Evolutionary conservation across 768 basidiomycete species (phyloP).

Genomic region (Phallus indusiatus): DNA sequence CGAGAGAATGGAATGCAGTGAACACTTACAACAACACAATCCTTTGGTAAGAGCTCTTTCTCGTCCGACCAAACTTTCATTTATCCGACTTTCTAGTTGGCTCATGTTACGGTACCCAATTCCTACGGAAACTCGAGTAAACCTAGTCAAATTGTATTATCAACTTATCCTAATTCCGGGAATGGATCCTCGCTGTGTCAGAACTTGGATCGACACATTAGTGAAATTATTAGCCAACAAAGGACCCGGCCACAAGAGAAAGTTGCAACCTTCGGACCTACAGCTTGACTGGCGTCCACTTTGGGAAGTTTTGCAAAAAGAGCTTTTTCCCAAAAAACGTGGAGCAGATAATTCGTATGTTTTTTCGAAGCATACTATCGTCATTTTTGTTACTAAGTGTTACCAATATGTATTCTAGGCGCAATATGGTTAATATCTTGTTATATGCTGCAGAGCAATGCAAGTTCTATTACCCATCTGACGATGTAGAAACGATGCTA

Average conservation of each 20-base stretch:
- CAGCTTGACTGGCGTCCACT: slow-evolving; percentile 65
- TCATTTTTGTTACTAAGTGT: slow-evolving; percentile 5
- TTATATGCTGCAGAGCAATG: slow-evolving; percentile 67
- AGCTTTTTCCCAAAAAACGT: slow-evolving; percentile 63
- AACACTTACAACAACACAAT: slow-evolving; percentile 73
- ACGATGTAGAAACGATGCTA: slow-evolving; percentile 63
- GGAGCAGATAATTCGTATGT: slow-evolving; percentile 50
- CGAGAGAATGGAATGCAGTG: slow-evolving; percentile 65
- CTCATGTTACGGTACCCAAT: slow-evolving; percentile 75
- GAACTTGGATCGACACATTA: slow-evolving; percentile 74
- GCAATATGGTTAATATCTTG: slow-evolving; percentile 62
- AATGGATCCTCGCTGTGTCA: slow-evolving; percentile 58
- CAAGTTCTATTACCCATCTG: slow-evolving; percentile 56
- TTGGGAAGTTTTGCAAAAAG: slow-evolving; percentile 67
- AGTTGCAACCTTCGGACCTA: slow-evolving; percentile 57
- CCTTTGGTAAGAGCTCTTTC: slow-evolving; percentile 46
- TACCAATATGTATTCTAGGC: slow-evolving; percentile 22
- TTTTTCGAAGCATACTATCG: background rate
- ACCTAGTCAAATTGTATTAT: slow-evolving; percentile 67
- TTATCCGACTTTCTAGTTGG: slow-evolving; percentile 42
- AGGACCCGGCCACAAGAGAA: slow-evolving; percentile 46
- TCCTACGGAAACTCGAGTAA: slow-evolving; percentile 54
- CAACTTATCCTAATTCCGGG: slow-evolving; percentile 72
- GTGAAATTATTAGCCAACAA: slow-evolving; percentile 60
- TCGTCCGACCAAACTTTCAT: background rate